Conservation (phyloP, 306 rosid genomes). For the Acmispon strigosus region DNA sequence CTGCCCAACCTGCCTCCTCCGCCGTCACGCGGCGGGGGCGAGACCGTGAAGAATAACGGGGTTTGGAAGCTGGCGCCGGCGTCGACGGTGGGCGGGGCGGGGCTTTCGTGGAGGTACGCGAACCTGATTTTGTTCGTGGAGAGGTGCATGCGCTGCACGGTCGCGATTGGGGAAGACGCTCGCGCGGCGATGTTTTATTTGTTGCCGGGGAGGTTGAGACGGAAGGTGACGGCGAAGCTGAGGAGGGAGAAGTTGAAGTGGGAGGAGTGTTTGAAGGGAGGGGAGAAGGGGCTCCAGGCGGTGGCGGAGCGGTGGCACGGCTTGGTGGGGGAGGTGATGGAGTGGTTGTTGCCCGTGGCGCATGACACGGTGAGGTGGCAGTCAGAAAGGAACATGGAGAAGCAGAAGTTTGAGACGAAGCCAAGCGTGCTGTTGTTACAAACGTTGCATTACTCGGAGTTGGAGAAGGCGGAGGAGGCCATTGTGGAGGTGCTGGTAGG, state of each 20-base stretch:
- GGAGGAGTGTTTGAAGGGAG: constrained; percentile 1
- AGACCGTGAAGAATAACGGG: constrained; percentile 10
- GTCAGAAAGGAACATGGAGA: constrained; percentile 52
- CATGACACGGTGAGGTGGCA: constrained; percentile 64
- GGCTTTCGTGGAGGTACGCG: constrained; percentile 55
- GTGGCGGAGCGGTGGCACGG: constrained; percentile 34
- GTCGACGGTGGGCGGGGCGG: constrained; percentile 56
- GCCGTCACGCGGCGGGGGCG: not conserved
- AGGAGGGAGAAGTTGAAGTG: constrained; percentile 17
- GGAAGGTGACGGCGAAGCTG: constrained; percentile 33
- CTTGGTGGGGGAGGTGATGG: constrained; percentile 48
- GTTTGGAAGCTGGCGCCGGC: constrained; percentile 30
- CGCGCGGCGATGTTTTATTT: constrained; percentile 51
- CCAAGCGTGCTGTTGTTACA: constrained; percentile 49
- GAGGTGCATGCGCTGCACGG: constrained; percentile 38
- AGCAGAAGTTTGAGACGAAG: constrained; percentile 27
- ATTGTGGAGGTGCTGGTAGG: constrained; percentile 57
- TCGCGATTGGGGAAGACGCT: constrained; percentile 28
- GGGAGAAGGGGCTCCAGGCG: not conserved
- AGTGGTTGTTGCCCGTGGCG: constrained; percentile 53
- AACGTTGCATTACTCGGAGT: constrained; percentile 64
- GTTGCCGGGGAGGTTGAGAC: constrained; percentile 45
- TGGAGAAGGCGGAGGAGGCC: constrained; percentile 73
- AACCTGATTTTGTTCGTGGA: constrained; percentile 45
- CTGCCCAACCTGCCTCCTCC: not conserved